Conservation (phyloP, 176 grass and related monocot species). For the Pharus latifolius region DNA sequence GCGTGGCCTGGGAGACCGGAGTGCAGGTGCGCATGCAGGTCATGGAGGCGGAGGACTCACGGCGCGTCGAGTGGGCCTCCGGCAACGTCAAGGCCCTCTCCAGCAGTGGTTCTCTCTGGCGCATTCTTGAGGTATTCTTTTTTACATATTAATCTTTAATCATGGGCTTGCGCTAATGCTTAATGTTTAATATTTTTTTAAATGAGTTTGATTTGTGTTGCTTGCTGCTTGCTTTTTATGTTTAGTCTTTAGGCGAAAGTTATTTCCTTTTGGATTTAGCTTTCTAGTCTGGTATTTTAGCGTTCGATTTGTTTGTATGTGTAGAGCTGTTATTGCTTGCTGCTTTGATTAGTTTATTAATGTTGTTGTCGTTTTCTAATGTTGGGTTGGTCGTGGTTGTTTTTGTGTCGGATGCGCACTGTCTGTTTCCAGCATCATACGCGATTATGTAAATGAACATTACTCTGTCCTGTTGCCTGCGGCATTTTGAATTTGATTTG, state of each 20-base stretch:
- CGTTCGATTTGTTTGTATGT: neutral
- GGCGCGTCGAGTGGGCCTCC: conserved; percentile 16
- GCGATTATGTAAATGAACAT: neutral
- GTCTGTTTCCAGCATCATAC: neutral
- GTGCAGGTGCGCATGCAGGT: conserved; percentile 40
- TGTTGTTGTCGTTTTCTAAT: neutral
- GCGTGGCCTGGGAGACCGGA: neutral
- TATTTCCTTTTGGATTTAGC: neutral
- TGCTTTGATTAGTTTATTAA: neutral
- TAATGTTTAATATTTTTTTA: no score
- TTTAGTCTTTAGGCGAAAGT: no score
- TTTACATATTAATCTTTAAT: neutral
- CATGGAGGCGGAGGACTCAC: conserved; percentile 32
- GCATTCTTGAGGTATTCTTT: conserved; percentile 40
- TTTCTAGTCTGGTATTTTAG: neutral
- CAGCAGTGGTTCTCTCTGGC: conserved; percentile 34
- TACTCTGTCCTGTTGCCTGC: neutral
- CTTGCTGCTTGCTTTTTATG: neutral
- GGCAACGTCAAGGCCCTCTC: conserved; percentile 30
- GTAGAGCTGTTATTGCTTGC: neutral
- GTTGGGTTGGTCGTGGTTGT: neutral
- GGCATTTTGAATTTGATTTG: neutral
- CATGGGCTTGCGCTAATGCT: no score
- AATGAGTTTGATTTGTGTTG: no score
- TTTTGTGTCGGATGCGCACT: neutral